A percentile compares a stretch with the other conserved stretches of the same genome.
Evolutionary conservation across 306 rosid genomes (phyloP).

Genomic region (Abrus pulchellus): DNA sequence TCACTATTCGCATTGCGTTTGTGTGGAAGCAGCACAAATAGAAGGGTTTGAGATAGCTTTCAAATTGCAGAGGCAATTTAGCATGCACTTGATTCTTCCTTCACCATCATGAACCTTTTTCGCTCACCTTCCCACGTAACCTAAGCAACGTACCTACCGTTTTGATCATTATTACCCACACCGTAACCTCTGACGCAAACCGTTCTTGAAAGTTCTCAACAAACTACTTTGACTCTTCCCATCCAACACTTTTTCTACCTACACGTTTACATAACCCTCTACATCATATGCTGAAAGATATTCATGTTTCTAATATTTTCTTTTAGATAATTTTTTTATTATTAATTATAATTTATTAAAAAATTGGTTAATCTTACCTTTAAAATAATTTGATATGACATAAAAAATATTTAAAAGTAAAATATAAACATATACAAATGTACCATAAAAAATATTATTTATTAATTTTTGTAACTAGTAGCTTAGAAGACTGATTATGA

Average conservation of each 20-base stretch:
- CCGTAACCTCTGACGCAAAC: slow-evolving; percentile 45
- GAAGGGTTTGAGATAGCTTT: slow-evolving; percentile 60
- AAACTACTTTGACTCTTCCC: slow-evolving; percentile 58
- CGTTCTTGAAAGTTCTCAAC: slow-evolving; percentile 44
- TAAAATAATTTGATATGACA: too few relatives aligned
- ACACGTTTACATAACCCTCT: not conserved
- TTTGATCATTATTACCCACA: slow-evolving; percentile 36
- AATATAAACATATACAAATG: too few relatives aligned
- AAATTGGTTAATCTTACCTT: too few relatives aligned
- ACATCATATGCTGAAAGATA: too few relatives aligned
- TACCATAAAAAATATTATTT: too few relatives aligned
- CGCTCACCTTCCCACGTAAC: slow-evolving; percentile 59
- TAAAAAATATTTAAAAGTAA: too few relatives aligned
- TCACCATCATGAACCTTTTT: slow-evolving; percentile 59
- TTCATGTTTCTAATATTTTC: too few relatives aligned
- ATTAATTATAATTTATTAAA: too few relatives aligned
- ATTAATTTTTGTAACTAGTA: too few relatives aligned
- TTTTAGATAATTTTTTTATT: too few relatives aligned
- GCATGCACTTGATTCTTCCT: not conserved
- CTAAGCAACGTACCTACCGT: slow-evolving; percentile 49
- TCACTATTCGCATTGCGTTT: slow-evolving; percentile 11
- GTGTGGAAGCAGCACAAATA: not conserved
- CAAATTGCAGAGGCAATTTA: slow-evolving; percentile 32
- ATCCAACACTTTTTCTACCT: slow-evolving; percentile 5
- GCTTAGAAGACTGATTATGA: too few relatives aligned